These are phyloP conservation scores for Stemphylium beticola DNA, from an alignment of 2,329 filamentous ascomycete genomes.

Conservation along the genomic window DNA sequence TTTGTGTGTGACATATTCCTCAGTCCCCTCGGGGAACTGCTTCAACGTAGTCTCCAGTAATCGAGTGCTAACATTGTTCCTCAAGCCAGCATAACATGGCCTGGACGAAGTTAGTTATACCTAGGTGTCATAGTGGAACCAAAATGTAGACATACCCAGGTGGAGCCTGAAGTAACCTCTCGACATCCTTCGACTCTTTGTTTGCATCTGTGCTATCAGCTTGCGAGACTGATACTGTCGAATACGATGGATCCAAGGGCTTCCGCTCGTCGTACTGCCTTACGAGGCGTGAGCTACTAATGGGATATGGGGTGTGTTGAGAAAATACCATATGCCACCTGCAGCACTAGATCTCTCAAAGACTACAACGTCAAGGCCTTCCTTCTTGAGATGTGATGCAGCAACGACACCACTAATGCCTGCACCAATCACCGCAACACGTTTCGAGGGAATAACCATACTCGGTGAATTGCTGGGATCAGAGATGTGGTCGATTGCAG, in stretches of 20 bases:
- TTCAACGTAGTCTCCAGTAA: slow-evolving; percentile 58
- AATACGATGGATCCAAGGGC: slow-evolving; percentile 57
- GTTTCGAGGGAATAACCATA: slow-evolving; percentile 26
- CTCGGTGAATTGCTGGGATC: neutral
- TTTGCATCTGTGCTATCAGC: slow-evolving; percentile 24
- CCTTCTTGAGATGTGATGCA: slow-evolving; percentile 44
- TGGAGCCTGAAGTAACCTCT: slow-evolving; percentile 53
- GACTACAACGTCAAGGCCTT: slow-evolving; percentile 56
- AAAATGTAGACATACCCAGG: slow-evolving; percentile 52
- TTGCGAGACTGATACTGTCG: slow-evolving; percentile 34
- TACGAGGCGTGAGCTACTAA: neutral
- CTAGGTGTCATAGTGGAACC: neutral
- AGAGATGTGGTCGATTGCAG: neutral
- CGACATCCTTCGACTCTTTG: slow-evolving; percentile 13
- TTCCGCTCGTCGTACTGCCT: slow-evolving; percentile 59
- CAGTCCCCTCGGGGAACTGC: slow-evolving; percentile 65
- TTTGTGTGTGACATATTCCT: slow-evolving; percentile 64
- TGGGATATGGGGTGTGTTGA: neutral
- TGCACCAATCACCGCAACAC: slow-evolving; percentile 46
- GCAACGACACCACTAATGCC: slow-evolving; percentile 47
- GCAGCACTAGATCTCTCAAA: slow-evolving; percentile 60
- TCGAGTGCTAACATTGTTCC: slow-evolving; percentile 61
- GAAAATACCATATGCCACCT: slow-evolving; percentile 62
- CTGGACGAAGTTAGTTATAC: slow-evolving; percentile 34
- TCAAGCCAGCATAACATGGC: slow-evolving; percentile 60